Conservation (phyloP, 1,284 basidiomycete species). For the Ustilago xerochloae region DNA sequence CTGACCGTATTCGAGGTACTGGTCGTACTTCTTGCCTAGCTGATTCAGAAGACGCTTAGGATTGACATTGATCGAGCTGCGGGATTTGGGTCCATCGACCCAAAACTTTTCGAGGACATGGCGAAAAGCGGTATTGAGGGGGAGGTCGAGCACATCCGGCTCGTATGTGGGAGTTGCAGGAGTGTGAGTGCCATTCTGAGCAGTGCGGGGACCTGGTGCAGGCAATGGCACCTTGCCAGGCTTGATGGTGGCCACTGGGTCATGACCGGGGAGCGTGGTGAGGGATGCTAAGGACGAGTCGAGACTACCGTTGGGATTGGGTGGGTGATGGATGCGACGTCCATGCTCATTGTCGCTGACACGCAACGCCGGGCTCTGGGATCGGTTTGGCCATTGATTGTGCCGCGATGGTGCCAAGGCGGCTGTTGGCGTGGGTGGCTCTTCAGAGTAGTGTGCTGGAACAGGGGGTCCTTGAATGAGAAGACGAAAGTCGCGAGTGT, state of each 20-base stretch:
- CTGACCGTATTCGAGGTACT: conserved; percentile 84
- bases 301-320: conserved; percentile 25
- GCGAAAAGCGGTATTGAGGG: conserved; percentile 57
- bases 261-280: conserved; percentile 20
- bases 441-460: conserved; percentile 2
- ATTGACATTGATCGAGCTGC: conserved; percentile 56
- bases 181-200: neutral
- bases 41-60: conserved; percentile 74
- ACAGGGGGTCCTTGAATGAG: conserved; percentile 70
- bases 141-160: conserved; percentile 41
- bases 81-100: conserved; percentile 31
- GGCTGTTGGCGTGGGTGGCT: conserved; percentile 6
- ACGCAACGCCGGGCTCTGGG: conserved; percentile 49
- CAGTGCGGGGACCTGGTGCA: neutral
- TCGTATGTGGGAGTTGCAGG: conserved; percentile 20
- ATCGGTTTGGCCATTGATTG: conserved; percentile 37
- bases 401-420: conserved; percentile 5
- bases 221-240: conserved; percentile 15
- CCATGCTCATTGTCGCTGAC: conserved; percentile 53
- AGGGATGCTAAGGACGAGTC: conserved; percentile 32
- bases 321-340: conserved; percentile 27
- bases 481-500: conserved; percentile 74
- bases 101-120: conserved; percentile 59
- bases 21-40: conserved; percentile 86
- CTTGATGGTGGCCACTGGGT: conserved; percentile 41